Evolutionary conservation across 495 filamentous ascomycete genomes (phyloP).

Genomic region (Apiosordaria backusii): DNA sequence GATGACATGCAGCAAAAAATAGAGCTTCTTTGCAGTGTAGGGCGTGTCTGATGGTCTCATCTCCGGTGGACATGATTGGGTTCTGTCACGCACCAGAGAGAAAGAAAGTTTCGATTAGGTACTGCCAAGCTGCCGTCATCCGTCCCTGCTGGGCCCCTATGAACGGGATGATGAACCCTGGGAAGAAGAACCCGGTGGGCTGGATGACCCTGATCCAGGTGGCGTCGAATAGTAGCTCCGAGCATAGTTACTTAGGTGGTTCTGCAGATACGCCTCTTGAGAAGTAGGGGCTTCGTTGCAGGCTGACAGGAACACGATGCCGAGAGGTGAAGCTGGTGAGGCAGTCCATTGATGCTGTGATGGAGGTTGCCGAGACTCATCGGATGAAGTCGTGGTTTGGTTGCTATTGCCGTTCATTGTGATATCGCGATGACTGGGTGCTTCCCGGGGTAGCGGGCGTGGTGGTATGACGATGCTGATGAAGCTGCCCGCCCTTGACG

Average conservation of each 20-base stretch:
- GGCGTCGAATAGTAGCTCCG: neutral
- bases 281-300: neutral
- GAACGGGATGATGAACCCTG: neutral
- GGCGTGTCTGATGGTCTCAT: neutral
- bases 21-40: neutral
- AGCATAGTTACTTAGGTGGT: neutral
- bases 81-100: neutral
- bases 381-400: neutral
- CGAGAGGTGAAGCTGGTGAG: neutral
- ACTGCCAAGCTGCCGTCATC: neutral
- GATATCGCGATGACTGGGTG: neutral
- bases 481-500: neutral
- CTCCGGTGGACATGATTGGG: neutral
- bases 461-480: neutral
- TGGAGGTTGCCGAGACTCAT: neutral
- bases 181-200: neutral
- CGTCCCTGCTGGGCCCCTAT: neutral
- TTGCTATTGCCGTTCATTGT: neutral
- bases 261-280: conserved; percentile 2
- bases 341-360: neutral
- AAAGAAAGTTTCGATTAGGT: neutral
- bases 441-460: neutral
- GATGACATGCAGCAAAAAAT: neutral
- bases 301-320: neutral
- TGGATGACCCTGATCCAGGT: neutral